Conservation (phyloP, 2,329 filamentous ascomycete species). For the Leptographium flavum region DNA sequence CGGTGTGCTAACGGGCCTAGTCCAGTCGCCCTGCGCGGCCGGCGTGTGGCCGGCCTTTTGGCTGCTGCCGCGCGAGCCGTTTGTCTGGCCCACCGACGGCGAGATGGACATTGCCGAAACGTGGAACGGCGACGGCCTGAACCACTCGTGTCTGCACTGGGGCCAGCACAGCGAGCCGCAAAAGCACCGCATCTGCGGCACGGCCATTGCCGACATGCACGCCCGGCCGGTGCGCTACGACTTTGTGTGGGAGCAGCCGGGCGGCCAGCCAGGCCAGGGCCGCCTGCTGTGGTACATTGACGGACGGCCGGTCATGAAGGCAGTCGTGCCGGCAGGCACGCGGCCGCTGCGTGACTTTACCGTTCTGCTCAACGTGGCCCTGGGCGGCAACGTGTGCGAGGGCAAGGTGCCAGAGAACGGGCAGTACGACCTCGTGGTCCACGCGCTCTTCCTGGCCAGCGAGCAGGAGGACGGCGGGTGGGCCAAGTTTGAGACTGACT, state of each 20-base stretch:
- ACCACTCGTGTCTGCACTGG: constrained; percentile 7
- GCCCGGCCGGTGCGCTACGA: constrained; percentile 5
- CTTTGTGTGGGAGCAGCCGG: constrained; percentile 6
- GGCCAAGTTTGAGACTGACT: constrained; percentile 1
- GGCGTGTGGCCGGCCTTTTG: constrained; percentile 7
- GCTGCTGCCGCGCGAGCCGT: constrained; percentile 6
- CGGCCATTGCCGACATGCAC: constrained; percentile 5
- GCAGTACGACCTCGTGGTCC: constrained; percentile 3
- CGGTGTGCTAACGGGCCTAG: constrained; percentile 2
- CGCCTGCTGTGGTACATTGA: constrained; percentile 6
- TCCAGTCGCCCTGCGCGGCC: constrained; percentile 4
- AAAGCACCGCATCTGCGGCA: constrained; percentile 3
- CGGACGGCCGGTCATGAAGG: constrained; percentile 3
- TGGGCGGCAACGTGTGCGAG: constrained; percentile 6
- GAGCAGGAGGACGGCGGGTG: constrained; percentile 4
- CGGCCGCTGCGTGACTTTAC: constrained; percentile 4
- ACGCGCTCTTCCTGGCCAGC: constrained; percentile 1
- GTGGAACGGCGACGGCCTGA: constrained; percentile 7
- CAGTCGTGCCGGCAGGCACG: background rate
- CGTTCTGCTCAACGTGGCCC: constrained; percentile 6
- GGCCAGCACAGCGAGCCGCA: constrained; percentile 4
- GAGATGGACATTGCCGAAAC: constrained; percentile 7
- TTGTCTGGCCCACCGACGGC: constrained; percentile 6
- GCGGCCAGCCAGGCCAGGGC: background rate
- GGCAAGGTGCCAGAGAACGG: constrained; percentile 2